Base-by-base conservation (phyloP, 78 protist species). In the Pigoraptor vietnamica region DNA sequence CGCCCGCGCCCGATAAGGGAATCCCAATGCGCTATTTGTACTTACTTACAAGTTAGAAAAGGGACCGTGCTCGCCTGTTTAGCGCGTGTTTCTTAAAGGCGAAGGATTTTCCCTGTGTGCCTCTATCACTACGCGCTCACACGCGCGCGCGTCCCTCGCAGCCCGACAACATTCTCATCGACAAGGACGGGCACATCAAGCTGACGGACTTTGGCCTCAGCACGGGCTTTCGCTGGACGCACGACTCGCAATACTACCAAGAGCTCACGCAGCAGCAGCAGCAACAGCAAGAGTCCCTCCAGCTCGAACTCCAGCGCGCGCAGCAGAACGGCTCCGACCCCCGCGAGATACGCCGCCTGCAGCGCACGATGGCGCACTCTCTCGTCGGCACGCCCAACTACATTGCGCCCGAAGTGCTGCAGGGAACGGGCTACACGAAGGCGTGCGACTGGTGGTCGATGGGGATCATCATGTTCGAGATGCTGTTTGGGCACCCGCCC, bases 401-500 rank as follows among this genome's bases (percentile, higher is more conserved):
- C 94, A 97, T 97, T 25, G 99, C 98, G 6, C 98, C 97, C 2
- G 98, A 97, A 88, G 96, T 95, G 39, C 56, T 95, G 34, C 32
- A 6, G 39, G 87, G 38, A 34, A 9, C 9, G 6, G 93, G 96
- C 39, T 96, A 96, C 93, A 36, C 0, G 29, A 0, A 24, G 29
- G 21, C 14, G 23, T 40, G 82, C 37, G 92, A 90, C 35, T 97
- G 93, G 93, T 97, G 98, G 98, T 86, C 95, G 0, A 92, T 96
- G 56, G 98, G 98, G 10, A 92, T 95, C 81, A 95, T 97, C 91
- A 39, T 96, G 90, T 97, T 88, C 89, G 97, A 96, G 92, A 96
- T 97, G 96, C 92, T 95, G 34, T 92, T 83, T 0, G 97, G 97
- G 10, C 94, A 94, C 89, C 96, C 97, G 14, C 95, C 97, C 21